These are phyloP conservation scores for Yamadazyma trypodendri DNA, from an alignment of 1,139 yeast species.

Conservation along the genomic window DNA sequence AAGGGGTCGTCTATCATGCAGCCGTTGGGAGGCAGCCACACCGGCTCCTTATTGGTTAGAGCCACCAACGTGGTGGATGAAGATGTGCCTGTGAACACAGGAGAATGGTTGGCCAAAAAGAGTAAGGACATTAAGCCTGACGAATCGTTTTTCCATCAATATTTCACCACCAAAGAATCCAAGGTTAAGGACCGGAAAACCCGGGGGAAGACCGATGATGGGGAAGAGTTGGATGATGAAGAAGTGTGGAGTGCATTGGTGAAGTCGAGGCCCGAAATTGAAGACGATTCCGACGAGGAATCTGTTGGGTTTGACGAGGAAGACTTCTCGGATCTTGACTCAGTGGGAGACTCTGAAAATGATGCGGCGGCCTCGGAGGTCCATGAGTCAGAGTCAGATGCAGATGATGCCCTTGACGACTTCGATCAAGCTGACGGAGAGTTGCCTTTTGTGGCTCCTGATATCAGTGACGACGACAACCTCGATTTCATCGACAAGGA, in stretches of 20 bases:
- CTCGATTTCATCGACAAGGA: conserved; percentile 22
- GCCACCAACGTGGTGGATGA: conserved; percentile 50
- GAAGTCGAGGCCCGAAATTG: conserved; percentile 79
- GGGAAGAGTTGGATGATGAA: conserved; percentile 56
- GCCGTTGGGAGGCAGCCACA: conserved; percentile 88
- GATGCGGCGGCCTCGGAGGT: conserved; percentile 21
- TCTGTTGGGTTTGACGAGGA: conserved; percentile 52
- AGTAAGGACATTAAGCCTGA: conserved; percentile 75
- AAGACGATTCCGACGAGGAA: conserved; percentile 47
- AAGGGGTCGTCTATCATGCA: conserved; percentile 96
- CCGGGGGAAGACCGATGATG: conserved; percentile 19
- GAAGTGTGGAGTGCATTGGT: conserved; percentile 90
- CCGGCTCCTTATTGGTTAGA: conserved; percentile 72
- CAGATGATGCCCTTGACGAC: conserved; percentile 15
- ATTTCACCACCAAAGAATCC: conserved; percentile 65
- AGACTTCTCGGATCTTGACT: conserved; percentile 33
- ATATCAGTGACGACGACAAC: conserved; percentile 19
- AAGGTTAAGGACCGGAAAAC: conserved; percentile 38
- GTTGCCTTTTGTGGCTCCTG: conserved; percentile 21
- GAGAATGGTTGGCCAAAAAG: conserved; percentile 75
- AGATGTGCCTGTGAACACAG: conserved; percentile 71
- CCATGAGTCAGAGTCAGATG: conserved; percentile 16
- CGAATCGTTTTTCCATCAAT: conserved; percentile 86
- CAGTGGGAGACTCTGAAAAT: conserved; percentile 24
- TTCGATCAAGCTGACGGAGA: conserved; percentile 41